phyloP scores from a whole-genome alignment of 2,329 filamentous ascomycete genomes.

The Tricladium varicosporioides region DNA sequence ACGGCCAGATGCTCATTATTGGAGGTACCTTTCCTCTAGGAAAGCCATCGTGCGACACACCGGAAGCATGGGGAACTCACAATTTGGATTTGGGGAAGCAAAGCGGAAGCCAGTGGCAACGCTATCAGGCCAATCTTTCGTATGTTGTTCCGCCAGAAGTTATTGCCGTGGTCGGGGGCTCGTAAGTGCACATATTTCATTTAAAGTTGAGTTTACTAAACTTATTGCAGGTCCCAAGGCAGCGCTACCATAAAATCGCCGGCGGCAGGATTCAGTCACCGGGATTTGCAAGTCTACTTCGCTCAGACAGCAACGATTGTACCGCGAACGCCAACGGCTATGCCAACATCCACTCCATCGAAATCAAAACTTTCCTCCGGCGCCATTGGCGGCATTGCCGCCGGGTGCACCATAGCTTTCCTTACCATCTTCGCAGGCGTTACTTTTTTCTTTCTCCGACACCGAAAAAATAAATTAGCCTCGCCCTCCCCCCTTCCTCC shows the following conservation, averaged over 20 bases:
- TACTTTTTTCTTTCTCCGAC: not conserved
- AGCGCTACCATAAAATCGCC: slow-evolving; percentile 53
- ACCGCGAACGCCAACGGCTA: slow-evolving; percentile 48
- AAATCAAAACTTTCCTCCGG: slow-evolving; percentile 34
- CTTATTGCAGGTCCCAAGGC: slow-evolving; percentile 39
- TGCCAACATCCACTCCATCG: slow-evolving; percentile 6
- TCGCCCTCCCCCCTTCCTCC: too few species aligned
- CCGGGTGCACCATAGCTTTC: slow-evolving; percentile 37
- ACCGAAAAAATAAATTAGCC: not conserved
- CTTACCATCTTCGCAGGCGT: slow-evolving; percentile 29
- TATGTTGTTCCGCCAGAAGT: slow-evolving; percentile 55
- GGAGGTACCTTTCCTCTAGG: slow-evolving; percentile 55
- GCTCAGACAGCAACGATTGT: slow-evolving; percentile 46
- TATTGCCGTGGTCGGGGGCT: slow-evolving; percentile 48
- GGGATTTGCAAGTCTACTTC: slow-evolving; percentile 53
- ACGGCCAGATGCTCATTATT: slow-evolving; percentile 61
- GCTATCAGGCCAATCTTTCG: slow-evolving; percentile 46
- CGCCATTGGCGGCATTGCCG: slow-evolving; percentile 44
- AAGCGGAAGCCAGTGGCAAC: slow-evolving; percentile 49
- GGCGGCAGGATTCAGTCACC: slow-evolving; percentile 45
- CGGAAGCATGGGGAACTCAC: slow-evolving; percentile 52
- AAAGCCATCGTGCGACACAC: slow-evolving; percentile 48
- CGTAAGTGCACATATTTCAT: slow-evolving; percentile 15
- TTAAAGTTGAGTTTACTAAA: slow-evolving; percentile 6
- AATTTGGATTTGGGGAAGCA: slow-evolving; percentile 53